Conservation (phyloP, 2,329 filamentous ascomycete genomes). For the Hymenoscyphus infarciens region DNA sequence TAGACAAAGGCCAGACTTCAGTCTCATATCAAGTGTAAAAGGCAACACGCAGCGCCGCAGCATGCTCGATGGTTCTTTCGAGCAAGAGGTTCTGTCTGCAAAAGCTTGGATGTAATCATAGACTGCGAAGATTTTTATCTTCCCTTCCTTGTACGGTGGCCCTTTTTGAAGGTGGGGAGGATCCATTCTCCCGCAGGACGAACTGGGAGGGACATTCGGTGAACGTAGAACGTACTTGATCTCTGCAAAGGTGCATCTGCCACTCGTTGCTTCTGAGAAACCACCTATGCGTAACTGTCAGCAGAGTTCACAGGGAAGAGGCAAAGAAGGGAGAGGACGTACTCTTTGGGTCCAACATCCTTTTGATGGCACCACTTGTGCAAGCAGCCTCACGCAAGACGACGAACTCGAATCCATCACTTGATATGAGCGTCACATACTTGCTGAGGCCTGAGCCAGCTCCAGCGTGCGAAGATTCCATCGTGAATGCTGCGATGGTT, state of each 20-base stretch:
- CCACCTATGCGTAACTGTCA: slow-evolving; percentile 43
- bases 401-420: slow-evolving; percentile 74
- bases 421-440: slow-evolving; percentile 74
- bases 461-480: slow-evolving; percentile 17
- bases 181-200: not conserved
- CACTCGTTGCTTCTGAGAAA: slow-evolving; percentile 62
- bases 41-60: slow-evolving; percentile 36
- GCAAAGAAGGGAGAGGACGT: slow-evolving; percentile 28
- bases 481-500: slow-evolving; percentile 7
- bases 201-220: not conserved
- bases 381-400: slow-evolving; percentile 67
- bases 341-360: slow-evolving; percentile 71
- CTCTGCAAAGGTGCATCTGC: slow-evolving; percentile 65
- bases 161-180: slow-evolving; percentile 1
- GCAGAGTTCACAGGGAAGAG: not conserved
- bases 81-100: slow-evolving; percentile 35
- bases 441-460: slow-evolving; percentile 45
- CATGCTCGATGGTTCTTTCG: slow-evolving; percentile 14
- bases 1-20: slow-evolving; percentile 16
- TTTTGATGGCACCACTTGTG: slow-evolving; percentile 68
- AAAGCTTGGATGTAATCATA: slow-evolving; percentile 33
- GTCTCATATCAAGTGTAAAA: slow-evolving; percentile 65
- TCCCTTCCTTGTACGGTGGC: not conserved
- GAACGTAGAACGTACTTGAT: slow-evolving; percentile 66
- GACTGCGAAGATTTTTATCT: slow-evolving; percentile 19